A percentile compares a stretch with the other conserved stretches of the same genome.
phyloP scores from a whole-genome alignment of 345 rosid genomes.

The Ceriops tagal region DNA sequence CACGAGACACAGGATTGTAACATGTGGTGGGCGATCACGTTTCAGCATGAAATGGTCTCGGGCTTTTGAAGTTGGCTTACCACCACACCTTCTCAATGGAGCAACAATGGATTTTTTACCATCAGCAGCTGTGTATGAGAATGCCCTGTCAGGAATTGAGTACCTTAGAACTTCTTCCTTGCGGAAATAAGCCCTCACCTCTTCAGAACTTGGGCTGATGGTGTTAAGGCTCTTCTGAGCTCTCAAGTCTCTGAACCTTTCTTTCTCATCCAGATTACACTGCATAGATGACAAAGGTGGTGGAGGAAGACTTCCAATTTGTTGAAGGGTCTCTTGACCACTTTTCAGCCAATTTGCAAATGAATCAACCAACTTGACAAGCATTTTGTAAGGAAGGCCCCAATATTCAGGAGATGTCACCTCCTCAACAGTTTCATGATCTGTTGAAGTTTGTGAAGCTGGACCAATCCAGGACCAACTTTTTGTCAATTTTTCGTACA shows the following conservation, averaged over 20 bases:
- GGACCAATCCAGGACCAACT: slow-evolving; percentile 97
- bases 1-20: slow-evolving; percentile 94
- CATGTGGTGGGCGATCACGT: slow-evolving; percentile 99
- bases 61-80: slow-evolving; percentile 99
- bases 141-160: slow-evolving; percentile 98
- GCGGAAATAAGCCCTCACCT: slow-evolving; percentile 84
- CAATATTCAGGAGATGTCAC: slow-evolving; percentile 94
- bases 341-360: slow-evolving; percentile 97
- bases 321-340: slow-evolving; percentile 91
- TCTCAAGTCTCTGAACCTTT: slow-evolving; percentile 92
- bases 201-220: slow-evolving; percentile 74
- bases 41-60: slow-evolving; percentile 99
- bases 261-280: slow-evolving; percentile 85
- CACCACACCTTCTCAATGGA: slow-evolving; percentile 97
- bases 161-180: slow-evolving; percentile 89
- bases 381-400: slow-evolving; percentile 91
- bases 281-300: slow-evolving; percentile 86
- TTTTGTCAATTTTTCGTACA: slow-evolving; percentile 71
- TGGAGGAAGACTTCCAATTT: slow-evolving; percentile 91
- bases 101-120: slow-evolving; percentile 96
- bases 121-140: slow-evolving; percentile 95
- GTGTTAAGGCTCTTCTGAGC: slow-evolving; percentile 98
- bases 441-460: slow-evolving; percentile 42
- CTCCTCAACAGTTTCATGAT: slow-evolving; percentile 72
- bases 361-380: slow-evolving; percentile 92